A percentile compares a stretch with the other conserved stretches of the same genome.
phyloP scores from a whole-genome alignment of 2,329 filamentous ascomycete species.

The Aureobasidium subglaciale region DNA sequence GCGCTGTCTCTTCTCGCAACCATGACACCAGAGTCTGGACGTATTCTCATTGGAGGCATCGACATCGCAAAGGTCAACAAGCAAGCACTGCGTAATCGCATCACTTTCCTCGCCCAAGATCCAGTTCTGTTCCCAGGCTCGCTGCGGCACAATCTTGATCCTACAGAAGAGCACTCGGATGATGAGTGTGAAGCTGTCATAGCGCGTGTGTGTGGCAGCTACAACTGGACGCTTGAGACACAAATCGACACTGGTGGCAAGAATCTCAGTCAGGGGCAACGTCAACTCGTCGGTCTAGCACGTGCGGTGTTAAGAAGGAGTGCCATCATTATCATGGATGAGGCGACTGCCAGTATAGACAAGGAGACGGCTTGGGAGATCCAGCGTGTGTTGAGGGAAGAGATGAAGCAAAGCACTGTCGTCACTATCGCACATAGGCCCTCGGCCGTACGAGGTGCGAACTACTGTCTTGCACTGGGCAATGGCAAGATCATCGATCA shows the following conservation, averaged over 20 bases:
- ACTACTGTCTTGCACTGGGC: conserved; percentile 49
- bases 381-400: conserved; percentile 48
- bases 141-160: conserved; percentile 57
- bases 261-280: conserved; percentile 58
- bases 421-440: conserved; percentile 60
- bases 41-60: conserved; percentile 53
- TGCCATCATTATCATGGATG: conserved; percentile 57
- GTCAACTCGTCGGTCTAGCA: conserved; percentile 58
- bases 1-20: conserved; percentile 54
- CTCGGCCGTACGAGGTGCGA: conserved; percentile 54
- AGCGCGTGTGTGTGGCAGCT: conserved; percentile 44
- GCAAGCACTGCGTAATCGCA: conserved; percentile 52
- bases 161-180: conserved; percentile 50
- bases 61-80: conserved; percentile 54
- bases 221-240: conserved; percentile 51
- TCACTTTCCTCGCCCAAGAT: conserved; percentile 62
- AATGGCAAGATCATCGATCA: conserved; percentile 42
- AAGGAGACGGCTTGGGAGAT: conserved; percentile 53
- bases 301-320: conserved; percentile 56
- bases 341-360: conserved; percentile 60
- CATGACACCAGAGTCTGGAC: conserved; percentile 47
- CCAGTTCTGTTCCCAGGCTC: conserved; percentile 58
- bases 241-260: conserved; percentile 53
- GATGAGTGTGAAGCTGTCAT: conserved; percentile 48
- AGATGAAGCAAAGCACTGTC: conserved; percentile 53